Percentiles rank a stretch among this genome's conserved stretches.
These are phyloP conservation scores for Neurospora sp. DNA, from an alignment of 495 filamentous ascomycete species.

Conservation along the genomic window DNA sequence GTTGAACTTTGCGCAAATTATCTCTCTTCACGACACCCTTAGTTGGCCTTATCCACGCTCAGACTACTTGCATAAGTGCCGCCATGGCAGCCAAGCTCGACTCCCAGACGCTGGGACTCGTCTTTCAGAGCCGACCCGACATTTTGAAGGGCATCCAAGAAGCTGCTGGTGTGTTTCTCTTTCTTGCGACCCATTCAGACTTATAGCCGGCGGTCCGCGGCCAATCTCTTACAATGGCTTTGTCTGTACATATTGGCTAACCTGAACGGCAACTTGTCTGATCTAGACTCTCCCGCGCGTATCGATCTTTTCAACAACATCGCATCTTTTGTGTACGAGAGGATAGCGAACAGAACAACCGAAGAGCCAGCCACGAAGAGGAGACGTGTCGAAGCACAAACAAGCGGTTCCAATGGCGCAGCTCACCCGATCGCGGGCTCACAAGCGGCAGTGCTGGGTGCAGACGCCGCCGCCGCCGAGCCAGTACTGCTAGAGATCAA, in stretches of 20 bases:
- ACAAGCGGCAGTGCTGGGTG: neutral
- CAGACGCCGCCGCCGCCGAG: slow-evolving; percentile 33
- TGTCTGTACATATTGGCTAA: slow-evolving; percentile 5
- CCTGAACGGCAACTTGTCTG: neutral
- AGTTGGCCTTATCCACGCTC: neutral
- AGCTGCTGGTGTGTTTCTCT: slow-evolving; percentile 30
- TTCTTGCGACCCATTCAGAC: neutral
- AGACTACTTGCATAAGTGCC: neutral
- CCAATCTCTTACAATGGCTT: neutral
- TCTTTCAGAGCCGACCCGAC: slow-evolving; percentile 37
- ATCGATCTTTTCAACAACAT: slow-evolving; percentile 46
- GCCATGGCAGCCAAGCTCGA: slow-evolving; percentile 36
- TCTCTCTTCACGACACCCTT: too few species aligned
- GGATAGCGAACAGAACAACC: slow-evolving; percentile 16
- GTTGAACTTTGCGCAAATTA: neutral
- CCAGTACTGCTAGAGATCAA: slow-evolving; percentile 49
- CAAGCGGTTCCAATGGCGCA: slow-evolving; percentile 10
- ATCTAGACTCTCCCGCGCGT: slow-evolving; percentile 31
- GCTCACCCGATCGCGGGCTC: neutral
- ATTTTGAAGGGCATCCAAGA: slow-evolving; percentile 33
- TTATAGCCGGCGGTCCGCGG: neutral
- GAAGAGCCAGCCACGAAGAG: slow-evolving; percentile 37
- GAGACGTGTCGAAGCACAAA: slow-evolving; percentile 33
- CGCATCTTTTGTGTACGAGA: slow-evolving; percentile 35
- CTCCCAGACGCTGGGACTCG: slow-evolving; percentile 27